These are phyloP conservation scores for Debaryomyces fabryi DNA, from an alignment of 1,139 yeast genomes.

Conservation along the genomic window DNA sequence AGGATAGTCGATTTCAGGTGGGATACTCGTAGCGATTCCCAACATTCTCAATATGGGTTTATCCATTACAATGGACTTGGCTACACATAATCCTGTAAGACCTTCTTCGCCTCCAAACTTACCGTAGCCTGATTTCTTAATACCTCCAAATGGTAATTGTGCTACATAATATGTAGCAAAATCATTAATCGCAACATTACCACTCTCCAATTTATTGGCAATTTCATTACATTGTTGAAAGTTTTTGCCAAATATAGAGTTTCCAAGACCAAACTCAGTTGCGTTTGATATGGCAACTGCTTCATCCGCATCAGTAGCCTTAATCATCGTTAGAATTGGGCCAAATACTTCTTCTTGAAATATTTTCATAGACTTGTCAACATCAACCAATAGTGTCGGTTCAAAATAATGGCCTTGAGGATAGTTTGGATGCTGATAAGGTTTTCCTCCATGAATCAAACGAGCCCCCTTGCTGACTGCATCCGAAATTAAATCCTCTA, in stretches of 20 bases:
- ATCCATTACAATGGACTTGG: conserved; percentile 86
- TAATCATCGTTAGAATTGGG: conserved; percentile 79
- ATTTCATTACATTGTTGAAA: conserved; percentile 59
- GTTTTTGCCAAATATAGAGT: conserved; percentile 78
- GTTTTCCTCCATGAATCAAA: conserved; percentile 76
- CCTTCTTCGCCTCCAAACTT: conserved; percentile 98
- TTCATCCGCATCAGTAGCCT: conserved; percentile 63
- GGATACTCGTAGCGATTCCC: conserved; percentile 76
- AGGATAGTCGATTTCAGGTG: conserved; percentile 89
- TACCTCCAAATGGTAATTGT: conserved; percentile 96
- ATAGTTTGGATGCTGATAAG: conserved; percentile 82
- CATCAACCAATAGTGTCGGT: conserved; percentile 86
- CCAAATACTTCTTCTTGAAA: conserved; percentile 94
- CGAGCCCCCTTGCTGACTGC: conserved; percentile 85
- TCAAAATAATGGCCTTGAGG: conserved; percentile 93
- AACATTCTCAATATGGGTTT: conserved; percentile 61
- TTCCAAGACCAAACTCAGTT: conserved; percentile 90
- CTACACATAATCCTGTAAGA: conserved; percentile 79
- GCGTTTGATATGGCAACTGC: conserved; percentile 82
- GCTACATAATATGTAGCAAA: conserved; percentile 96
- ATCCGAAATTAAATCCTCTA: conserved; percentile 67
- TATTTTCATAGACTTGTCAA: conserved; percentile 73
- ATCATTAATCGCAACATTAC: conserved; percentile 95
- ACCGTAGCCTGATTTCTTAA: conserved; percentile 90
- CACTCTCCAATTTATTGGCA: conserved; percentile 68